Base-by-base conservation (phyloP, 139 green algal species). In the Parachlorella kessleri region DNA sequence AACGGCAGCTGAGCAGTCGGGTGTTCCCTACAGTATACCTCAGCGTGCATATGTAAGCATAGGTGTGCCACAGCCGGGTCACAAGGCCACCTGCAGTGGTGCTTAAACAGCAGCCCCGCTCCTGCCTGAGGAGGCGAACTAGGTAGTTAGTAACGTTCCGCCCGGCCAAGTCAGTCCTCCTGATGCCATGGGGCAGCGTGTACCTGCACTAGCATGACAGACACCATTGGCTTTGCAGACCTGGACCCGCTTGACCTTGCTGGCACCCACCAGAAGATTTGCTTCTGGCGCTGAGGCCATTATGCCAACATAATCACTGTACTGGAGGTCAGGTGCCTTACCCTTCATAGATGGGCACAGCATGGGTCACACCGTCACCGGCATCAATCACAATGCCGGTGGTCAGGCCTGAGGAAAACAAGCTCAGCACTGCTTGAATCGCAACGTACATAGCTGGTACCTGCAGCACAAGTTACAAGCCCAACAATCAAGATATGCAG, bases 371-470 rank as follows among this genome's bases (percentile, higher is more conserved):
- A 75, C 96, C 96, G 72, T 99, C 96, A 55, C 96, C 96, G 41
- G 89, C 97, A 80, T 99, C 96, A 70, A 99, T 88, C 78, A 99
- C 96, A 55, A 99, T 98, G 92, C 96, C 96, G 30, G 96, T 99
- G 79, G 96, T 99, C 78, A 96, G 95, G 53, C 96, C 96, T 36
- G 86, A 94, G 76, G 96, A 96, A 78, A 99, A 99, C 82, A 99
- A 90, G 6, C 96, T 99, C 53, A 99, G 91, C 76, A 99, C 96
- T 64, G 96, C 96, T 93, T 99, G 95, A 66, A 97, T 97, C 74
- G 91, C 84, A 24, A 98, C 92, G 76, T 98, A 99, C 93, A 99
- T 98, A 81, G 95, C 94, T 35, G 96, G 96, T 35, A 97, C 93
- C 66, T n/a, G n/a, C n/a, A n/a, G n/a, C n/a, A n/a, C n/a, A n/a